These are phyloP conservation scores for Debaryomyces sp. DNA, from an alignment of 1,139 yeast species.

Conservation along the genomic window DNA sequence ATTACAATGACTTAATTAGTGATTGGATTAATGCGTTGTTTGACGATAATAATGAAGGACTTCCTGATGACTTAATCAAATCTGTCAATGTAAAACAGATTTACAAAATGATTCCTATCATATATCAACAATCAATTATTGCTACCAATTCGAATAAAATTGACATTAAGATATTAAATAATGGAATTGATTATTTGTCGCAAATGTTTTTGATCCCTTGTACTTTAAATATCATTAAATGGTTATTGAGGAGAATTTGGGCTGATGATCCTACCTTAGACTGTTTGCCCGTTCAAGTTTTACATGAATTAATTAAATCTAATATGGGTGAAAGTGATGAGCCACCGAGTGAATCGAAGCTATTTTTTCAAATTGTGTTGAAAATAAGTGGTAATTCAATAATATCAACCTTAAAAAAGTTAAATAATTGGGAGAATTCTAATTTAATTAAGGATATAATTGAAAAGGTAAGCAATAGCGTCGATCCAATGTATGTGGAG, in stretches of 20 bases:
- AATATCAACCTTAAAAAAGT: conserved; percentile 17
- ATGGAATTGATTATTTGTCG: conserved; percentile 49
- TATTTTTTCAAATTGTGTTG: conserved; percentile 29
- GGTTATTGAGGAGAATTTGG: conserved; percentile 26
- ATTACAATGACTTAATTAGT: conserved; percentile 53
- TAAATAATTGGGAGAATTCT: conserved; percentile 19
- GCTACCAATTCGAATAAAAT: conserved; percentile 62
- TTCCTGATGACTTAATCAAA: conserved; percentile 79
- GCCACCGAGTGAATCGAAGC: conserved; percentile 15
- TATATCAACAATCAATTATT: conserved; percentile 71
- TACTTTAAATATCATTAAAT: conserved; percentile 37
- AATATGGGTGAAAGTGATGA: conserved; percentile 17
- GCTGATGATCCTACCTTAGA: conserved; percentile 14
- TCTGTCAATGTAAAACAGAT: conserved; percentile 69
- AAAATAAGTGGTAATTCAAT: conserved; percentile 26
- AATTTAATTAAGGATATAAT: conserved; percentile 19
- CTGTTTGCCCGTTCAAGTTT: conserved; percentile 17
- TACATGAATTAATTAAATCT: conserved; percentile 28
- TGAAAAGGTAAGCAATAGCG: conserved; percentile 13
- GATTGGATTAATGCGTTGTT: conserved; percentile 84
- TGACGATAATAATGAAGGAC: conserved; percentile 73
- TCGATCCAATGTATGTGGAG: conserved; percentile 14
- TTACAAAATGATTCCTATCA: conserved; percentile 67
- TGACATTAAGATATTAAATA: conserved; percentile 31
- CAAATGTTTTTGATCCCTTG: conserved; percentile 47